Evolutionary conservation across 2,329 filamentous ascomycete genomes (phyloP), one percentile per base, ranked within the genome.

Genomic region (Dactylellina leptospora): DNA sequence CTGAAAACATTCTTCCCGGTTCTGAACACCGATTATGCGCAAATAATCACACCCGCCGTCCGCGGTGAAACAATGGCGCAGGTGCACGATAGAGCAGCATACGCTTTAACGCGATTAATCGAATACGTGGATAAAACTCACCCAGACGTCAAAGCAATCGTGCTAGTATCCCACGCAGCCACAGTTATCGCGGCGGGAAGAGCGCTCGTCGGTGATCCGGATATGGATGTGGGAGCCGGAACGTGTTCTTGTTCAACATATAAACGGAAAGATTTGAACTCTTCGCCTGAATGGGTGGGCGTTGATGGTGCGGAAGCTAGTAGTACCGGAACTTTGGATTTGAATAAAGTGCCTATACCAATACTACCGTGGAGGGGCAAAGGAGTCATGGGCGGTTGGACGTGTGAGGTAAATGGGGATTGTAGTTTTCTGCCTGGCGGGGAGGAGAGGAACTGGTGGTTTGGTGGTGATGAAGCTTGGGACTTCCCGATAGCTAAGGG

Each of bases 101-200:
- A 86, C 47, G 86, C 88, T 1, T 81, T 96, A 42, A 82, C 85
- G 44, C 84, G 84, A 48, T 87, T 97, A 75, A 89, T 97, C 75
- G 83, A 85, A 25, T 84, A 87, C 58, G 87, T 91, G 69, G 92
- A 76, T 5, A 74, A 75, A 4, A 64, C 78, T 2, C 80, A 81
- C 44, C 75, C 74, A 51, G 86, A 87, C n/a, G 82, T 83, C 30
- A 87, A 85, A 76, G 85, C 90, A 0, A 84, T 96, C 22, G 80
- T 97, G 40, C 84, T 99, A 38, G 96, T 91, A 80, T 90, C 91
- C 0, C 95, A 99, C 81, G 95, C 95, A 1, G 95, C 95, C 2
- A 87, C 89, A 9, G 85, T 97, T 77, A 97, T 99, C 78, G 89
- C 90, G 6, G 85, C 95, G 75, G 93, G 93, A 0, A 85, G 95